phyloP scores from a whole-genome alignment of 129 eudicot species.

The sunflower (Helianthus annuus) region DNA sequence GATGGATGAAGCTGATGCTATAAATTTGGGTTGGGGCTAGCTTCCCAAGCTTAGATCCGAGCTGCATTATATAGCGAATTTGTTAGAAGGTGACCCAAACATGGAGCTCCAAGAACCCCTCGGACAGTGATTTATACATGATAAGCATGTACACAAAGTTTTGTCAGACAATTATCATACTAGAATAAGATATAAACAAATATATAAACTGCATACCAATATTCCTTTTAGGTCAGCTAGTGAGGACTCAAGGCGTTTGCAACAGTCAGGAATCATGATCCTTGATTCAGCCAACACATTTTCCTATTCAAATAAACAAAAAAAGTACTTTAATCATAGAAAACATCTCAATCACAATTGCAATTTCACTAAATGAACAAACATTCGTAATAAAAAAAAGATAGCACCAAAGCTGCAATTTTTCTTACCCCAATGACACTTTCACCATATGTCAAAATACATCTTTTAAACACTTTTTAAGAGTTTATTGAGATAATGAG shows the following conservation, averaged over 20 bases:
- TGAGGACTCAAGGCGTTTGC: constrained; percentile 78
- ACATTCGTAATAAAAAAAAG: neutral
- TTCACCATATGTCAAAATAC: constrained; percentile 13
- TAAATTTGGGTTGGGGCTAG: too few species aligned
- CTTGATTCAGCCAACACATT: too few species aligned
- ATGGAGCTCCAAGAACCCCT: too few species aligned
- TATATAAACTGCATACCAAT: too few species aligned
- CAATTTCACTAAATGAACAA: neutral
- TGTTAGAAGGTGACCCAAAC: too few species aligned
- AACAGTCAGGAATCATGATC: constrained; percentile 96
- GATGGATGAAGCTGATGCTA: too few species aligned
- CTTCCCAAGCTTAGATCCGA: too few species aligned
- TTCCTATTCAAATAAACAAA: constrained; percentile 48
- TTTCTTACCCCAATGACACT: constrained; percentile 1
- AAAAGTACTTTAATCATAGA: neutral
- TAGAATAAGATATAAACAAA: neutral
- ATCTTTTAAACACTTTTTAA: neutral
- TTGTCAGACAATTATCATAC: neutral
- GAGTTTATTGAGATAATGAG: neutral
- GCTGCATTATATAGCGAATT: too few species aligned
- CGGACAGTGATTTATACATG: too few species aligned
- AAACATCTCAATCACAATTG: constrained; percentile 6
- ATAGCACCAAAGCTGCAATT: neutral
- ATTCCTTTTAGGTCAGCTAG: constrained; percentile 68
- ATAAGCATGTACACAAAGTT: too few species aligned